Evolutionary conservation across 768 basidiomycete genomes (phyloP), one percentile per base, ranked within the genome.

Genomic region (Rhodotorula diobovata): DNA sequence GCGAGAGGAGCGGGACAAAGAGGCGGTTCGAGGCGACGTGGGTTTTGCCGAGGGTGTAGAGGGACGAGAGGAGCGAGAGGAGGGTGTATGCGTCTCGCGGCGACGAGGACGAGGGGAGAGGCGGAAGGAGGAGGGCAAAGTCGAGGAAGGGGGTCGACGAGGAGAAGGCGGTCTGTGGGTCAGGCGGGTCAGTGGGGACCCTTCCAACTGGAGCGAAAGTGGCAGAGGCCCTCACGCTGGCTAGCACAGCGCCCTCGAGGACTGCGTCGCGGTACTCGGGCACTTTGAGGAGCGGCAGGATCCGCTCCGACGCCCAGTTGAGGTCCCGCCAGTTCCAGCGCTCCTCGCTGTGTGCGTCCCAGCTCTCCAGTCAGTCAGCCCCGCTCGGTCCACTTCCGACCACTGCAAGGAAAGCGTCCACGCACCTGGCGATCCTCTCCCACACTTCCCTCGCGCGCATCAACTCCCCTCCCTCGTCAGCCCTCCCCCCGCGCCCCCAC

Each of bases 1-100:
- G 88, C 76, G 90, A 87, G 70, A 96, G 80, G 20, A 89, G 84
- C 0, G 95, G 93, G n/a, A 96, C 83, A 51, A 95, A 87, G 39
- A 90, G 81, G 18, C 84, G 81, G 77, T 96, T 97, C 16, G 85
- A 84, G 21, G 82, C 80, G 48, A 86, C 75, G 71, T 88, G 86
- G 45, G 82, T 76, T 68, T 84, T 84, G 1, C 84, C 86, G 67
- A 86, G 83, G 10, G 79, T 78, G 34, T 87, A 70, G 46, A 94
- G 84, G 78, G 90, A 88, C 14, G 81, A 79, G 25, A 85, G 81
- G 21, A 93, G 82, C n/a, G 80, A 78, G 18, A 82, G 76, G 46
- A 88, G 81, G 75, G 82, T 83, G 76, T 82, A 82, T n/a, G 57
- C 87, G 34, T 80, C 81, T 8, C 86, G 83, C 35, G 87, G 86